Percentiles rank a stretch among this genome's conserved stretches.
These are phyloP conservation scores for Colletotrichum plurivorum DNA, from an alignment of 2,329 filamentous ascomycete species.

Conservation along the genomic window DNA sequence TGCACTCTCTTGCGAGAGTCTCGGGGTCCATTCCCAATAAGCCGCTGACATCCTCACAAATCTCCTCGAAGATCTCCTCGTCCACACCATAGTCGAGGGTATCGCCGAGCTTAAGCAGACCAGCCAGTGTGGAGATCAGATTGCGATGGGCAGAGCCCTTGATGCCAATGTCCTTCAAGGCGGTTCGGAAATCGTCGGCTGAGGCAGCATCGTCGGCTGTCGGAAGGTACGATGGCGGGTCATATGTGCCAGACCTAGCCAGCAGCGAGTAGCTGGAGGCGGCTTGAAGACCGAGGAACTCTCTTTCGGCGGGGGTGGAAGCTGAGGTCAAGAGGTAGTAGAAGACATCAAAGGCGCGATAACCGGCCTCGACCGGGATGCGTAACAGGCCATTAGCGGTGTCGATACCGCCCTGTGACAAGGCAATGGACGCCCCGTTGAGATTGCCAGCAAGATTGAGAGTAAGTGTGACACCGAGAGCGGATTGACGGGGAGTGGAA, in stretches of 20 bases:
- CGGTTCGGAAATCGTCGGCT: slow-evolving; percentile 91
- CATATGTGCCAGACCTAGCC: slow-evolving; percentile 86
- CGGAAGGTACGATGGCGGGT: slow-evolving; percentile 88
- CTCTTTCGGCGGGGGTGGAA: slow-evolving; percentile 88
- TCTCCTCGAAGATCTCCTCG: slow-evolving; percentile 84
- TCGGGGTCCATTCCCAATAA: slow-evolving; percentile 91
- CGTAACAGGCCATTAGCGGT: slow-evolving; percentile 84
- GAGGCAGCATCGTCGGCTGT: slow-evolving; percentile 93
- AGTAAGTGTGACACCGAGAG: slow-evolving; percentile 85
- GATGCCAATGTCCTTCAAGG: slow-evolving; percentile 92
- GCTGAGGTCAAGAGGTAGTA: slow-evolving; percentile 96
- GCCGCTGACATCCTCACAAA: slow-evolving; percentile 91
- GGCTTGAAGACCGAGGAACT: slow-evolving; percentile 86
- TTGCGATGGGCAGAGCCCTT: slow-evolving; percentile 87
- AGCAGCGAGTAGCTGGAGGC: slow-evolving; percentile 84
- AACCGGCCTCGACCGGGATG: slow-evolving; percentile 83
- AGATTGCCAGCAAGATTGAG: slow-evolving; percentile 86
- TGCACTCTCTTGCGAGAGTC: slow-evolving; percentile 82
- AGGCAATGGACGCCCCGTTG: slow-evolving; percentile 79
- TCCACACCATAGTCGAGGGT: slow-evolving; percentile 89
- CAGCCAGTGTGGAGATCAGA: slow-evolving; percentile 88
- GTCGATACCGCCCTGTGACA: slow-evolving; percentile 92
- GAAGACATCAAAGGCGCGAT: slow-evolving; percentile 96
- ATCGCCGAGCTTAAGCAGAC: slow-evolving; percentile 91
- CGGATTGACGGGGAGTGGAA: slow-evolving; percentile 84